Base-by-base conservation (phyloP, 768 basidiomycete species). In the Leccinum pellstonianum region DNA sequence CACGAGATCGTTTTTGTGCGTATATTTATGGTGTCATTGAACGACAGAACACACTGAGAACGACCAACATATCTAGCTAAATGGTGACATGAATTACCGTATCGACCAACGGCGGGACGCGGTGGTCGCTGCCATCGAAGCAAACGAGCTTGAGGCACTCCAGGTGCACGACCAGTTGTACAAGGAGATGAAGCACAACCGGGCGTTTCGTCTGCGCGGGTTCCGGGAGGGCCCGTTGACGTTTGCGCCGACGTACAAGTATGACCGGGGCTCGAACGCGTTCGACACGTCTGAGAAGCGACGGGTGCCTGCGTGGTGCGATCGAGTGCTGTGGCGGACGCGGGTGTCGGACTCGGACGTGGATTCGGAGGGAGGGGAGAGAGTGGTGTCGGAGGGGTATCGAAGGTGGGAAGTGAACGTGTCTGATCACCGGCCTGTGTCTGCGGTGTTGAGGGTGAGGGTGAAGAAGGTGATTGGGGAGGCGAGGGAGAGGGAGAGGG, bases 41-140 rank as follows among this genome's bases (percentile, higher is more conserved):
- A 29, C 12, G 23, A 58, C 25, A 5, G 29, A 25, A 46, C n/a
- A 25, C 21, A 6, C 33, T 69, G 19, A 67, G 19, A 19, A 43
- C n/a, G 41, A 7, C 17, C 27, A 17, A n/a, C 35, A 21, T 48
- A 33, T 52, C 51, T 65, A 93, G 91, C 74, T 95, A 52, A 93
- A 88, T 61, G 96, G 96, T 0, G 96, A 98, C 73, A 82, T 99
- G 77, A 99, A 99, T 75, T 99, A 98, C 70, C 93, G 96, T 48
- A 95, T 98, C 64, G 95, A 98, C 73, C 87, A 91, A 67, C 86
- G 94, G 2, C 83, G 96, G 25, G 95, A 98, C 23, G 80, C 84
- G 35, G 91, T 95, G 64, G 75, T 93, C 51, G 76, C 86, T 0
- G 83, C 86, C 31, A 80, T 95, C 54, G 78, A 85, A n/a, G 76